Evolutionary conservation across 768 basidiomycete genomes (phyloP).

Genomic region (Neoboletus subvelutipes): DNA sequence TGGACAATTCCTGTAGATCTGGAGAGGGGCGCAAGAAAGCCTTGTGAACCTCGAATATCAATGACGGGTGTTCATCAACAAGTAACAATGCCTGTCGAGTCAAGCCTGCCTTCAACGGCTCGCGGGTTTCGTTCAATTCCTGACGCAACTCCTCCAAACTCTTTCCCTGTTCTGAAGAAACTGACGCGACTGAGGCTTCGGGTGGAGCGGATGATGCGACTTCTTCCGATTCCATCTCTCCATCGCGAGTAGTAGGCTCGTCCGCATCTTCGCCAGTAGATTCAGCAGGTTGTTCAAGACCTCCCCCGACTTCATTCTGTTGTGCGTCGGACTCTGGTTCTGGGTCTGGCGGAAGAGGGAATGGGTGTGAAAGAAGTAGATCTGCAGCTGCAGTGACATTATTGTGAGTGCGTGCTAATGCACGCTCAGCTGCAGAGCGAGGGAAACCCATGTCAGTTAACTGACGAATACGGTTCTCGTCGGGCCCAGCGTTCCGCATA

Average conservation of each 20-base stretch:
- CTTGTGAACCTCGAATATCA: conserved; percentile 85
- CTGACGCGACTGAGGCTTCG: conserved; percentile 15
- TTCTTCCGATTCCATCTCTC: conserved; percentile 30
- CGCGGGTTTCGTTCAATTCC: conserved; percentile 64
- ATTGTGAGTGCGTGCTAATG: conserved; percentile 81
- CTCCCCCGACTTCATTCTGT: conserved; percentile 13
- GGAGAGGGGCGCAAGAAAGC: conserved; percentile 71
- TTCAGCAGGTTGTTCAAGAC: conserved; percentile 30
- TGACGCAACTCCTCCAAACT: conserved; percentile 61
- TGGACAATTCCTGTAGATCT: conserved; percentile 60
- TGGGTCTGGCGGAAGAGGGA: conserved; percentile 70
- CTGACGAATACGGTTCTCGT: conserved; percentile 77
- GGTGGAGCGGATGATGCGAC: conserved; percentile 10
- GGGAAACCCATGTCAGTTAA: conserved; percentile 97
- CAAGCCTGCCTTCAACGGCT: conserved; percentile 62
- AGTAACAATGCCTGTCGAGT: conserved; percentile 70
- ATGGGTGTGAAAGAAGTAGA: conserved; percentile 78
- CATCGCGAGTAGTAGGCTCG: conserved; percentile 24
- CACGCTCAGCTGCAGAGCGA: conserved; percentile 81
- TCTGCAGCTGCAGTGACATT: conserved; percentile 90
- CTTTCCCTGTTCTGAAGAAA: conserved; percentile 35
- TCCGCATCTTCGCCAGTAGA: conserved; percentile 29
- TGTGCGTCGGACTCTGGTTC: conserved; percentile 31
- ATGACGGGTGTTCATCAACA: conserved; percentile 81
- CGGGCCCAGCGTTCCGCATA: conserved; percentile 48